These are phyloP conservation scores for Primulina eburnea DNA, from an alignment of 257 asterid genomes.

Conservation along the genomic window DNA sequence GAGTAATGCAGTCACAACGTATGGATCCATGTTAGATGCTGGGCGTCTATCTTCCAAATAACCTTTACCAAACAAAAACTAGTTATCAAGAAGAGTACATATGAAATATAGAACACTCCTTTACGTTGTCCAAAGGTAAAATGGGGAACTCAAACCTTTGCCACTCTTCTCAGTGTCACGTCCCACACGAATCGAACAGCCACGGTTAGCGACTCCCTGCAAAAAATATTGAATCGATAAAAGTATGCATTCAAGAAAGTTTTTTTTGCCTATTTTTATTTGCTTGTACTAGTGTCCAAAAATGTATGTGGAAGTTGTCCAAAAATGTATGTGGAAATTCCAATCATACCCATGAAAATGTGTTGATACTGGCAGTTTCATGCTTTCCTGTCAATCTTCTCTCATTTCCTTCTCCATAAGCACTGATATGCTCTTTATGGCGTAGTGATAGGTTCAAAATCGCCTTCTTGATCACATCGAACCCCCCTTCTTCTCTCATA, in stretches of 20 bases:
- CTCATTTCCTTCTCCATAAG: slow-evolving; percentile 98
- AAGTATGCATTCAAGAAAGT: neutral
- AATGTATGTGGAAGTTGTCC: neutral
- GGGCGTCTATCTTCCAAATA: slow-evolving; percentile 99
- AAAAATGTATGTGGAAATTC: neutral
- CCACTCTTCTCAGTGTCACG: slow-evolving; percentile 94
- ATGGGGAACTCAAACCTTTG: slow-evolving; percentile 51
- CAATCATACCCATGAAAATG: slow-evolving; percentile 82
- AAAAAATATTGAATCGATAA: slow-evolving; percentile 6
- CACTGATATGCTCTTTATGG: slow-evolving; percentile 89
- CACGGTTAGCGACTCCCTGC: slow-evolving; percentile 99
- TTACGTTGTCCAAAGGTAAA: neutral
- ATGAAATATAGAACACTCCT: neutral
- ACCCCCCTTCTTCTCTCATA: slow-evolving; percentile 98
- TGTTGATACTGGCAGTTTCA: slow-evolving; percentile 83
- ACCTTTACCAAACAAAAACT: slow-evolving; percentile 38
- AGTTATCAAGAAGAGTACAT: slow-evolving; percentile 3
- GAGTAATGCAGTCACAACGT: slow-evolving; percentile 74
- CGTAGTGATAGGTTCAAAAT: slow-evolving; percentile 89
- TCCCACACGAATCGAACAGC: slow-evolving; percentile 98
- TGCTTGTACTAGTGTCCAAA: neutral
- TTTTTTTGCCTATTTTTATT: neutral
- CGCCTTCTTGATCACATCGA: slow-evolving; percentile 90
- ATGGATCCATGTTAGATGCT: slow-evolving; percentile 99
- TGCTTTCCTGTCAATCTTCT: slow-evolving; percentile 97